Percentiles rank a stretch among this genome's conserved stretches.
Evolutionary conservation across 108 stramenopile species (phyloP).

Genomic region (Fistulifera pelliculosa): DNA sequence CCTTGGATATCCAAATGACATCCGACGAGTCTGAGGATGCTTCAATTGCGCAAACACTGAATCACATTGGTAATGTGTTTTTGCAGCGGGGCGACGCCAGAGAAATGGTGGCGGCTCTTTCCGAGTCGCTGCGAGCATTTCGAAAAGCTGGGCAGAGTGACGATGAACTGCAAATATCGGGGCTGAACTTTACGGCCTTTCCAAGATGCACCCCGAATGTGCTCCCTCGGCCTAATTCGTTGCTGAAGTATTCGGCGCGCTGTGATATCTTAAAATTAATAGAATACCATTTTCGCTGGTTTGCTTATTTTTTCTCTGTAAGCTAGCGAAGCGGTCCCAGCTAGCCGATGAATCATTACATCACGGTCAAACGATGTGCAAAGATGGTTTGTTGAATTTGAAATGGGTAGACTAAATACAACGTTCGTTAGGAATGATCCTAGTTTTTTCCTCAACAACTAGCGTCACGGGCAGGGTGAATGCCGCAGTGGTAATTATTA

Average conservation of each 20-base stretch:
- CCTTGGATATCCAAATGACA: slow-evolving; percentile 28
- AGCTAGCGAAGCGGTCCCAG: too few relatives aligned
- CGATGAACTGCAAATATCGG: slow-evolving; percentile 24
- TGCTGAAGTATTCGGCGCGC: slow-evolving; percentile 30
- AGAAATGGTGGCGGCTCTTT: slow-evolving; percentile 34
- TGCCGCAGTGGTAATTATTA: too few relatives aligned
- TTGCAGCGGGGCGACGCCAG: slow-evolving; percentile 36
- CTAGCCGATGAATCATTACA: too few relatives aligned
- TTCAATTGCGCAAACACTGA: slow-evolving; percentile 31
- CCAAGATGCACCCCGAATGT: slow-evolving; percentile 50
- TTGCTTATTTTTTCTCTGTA: too few relatives aligned
- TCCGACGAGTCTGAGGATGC: slow-evolving; percentile 1
- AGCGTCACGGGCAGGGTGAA: too few relatives aligned
- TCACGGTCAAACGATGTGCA: too few relatives aligned
- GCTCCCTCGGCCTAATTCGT: slow-evolving; percentile 41
- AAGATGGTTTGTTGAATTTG: too few relatives aligned
- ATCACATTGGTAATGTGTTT: slow-evolving; percentile 49
- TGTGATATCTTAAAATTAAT: too few relatives aligned
- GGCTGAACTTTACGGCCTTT: slow-evolving; percentile 39
- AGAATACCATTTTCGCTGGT: too few relatives aligned
- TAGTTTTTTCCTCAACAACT: too few relatives aligned
- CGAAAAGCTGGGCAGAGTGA: slow-evolving; percentile 20
- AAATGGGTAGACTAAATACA: too few relatives aligned
- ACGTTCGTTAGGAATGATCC: too few relatives aligned
- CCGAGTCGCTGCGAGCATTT: slow-evolving; percentile 37